Evolutionary conservation across 345 rosid species (phyloP).

Genomic region (Eucalyptus cladocalyx): DNA sequence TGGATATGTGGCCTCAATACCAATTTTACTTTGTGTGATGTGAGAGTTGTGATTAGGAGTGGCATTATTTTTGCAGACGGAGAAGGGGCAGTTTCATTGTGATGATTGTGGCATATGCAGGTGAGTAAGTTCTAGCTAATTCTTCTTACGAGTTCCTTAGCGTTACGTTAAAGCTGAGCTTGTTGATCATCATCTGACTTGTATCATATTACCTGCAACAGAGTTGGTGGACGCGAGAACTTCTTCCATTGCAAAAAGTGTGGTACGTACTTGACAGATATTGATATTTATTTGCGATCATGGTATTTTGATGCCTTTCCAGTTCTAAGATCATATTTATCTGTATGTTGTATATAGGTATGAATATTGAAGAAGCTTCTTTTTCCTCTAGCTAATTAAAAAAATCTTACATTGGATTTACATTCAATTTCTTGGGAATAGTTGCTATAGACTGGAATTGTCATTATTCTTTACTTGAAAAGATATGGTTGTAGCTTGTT

Average conservation of each 20-base stretch:
- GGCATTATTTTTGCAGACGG: constrained; percentile 27
- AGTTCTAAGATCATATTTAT: not conserved
- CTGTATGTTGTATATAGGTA: not conserved
- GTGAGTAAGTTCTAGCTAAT: constrained; percentile 14
- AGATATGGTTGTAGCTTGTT: not conserved
- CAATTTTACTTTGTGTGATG: not conserved
- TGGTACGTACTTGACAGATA: constrained; percentile 35
- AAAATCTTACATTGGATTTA: not conserved
- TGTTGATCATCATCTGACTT: not conserved
- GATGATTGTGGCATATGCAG: constrained; percentile 97
- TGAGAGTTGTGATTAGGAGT: not conserved
- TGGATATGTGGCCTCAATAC: not conserved
- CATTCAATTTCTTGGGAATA: not conserved
- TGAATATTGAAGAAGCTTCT: not conserved
- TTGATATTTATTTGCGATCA: not conserved
- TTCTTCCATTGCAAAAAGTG: constrained; percentile 89
- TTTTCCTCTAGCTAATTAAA: not conserved
- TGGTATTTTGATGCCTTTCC: not conserved
- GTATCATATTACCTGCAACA: constrained; percentile 3
- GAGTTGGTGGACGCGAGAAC: constrained; percentile 84
- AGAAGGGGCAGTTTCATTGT: constrained; percentile 80
- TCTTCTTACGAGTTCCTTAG: not conserved
- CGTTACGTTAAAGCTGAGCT: not conserved
- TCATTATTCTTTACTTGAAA: not conserved
- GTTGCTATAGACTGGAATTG: not conserved